Conservation (phyloP, 306 rosid genomes). For the Fragaria nilgerrensis region DNA sequence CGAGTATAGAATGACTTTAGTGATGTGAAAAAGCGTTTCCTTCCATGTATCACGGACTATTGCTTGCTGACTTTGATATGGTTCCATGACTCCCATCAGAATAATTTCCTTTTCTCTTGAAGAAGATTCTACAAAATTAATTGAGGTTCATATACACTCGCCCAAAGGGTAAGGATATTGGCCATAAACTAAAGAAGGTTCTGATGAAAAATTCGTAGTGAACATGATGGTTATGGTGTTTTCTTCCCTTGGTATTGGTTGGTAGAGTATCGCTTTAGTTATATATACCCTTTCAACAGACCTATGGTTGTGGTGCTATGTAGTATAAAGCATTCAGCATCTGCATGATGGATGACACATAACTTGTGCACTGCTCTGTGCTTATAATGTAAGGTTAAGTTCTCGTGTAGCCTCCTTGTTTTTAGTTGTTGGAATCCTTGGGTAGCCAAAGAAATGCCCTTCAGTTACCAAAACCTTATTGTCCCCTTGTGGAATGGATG, state of each 20-base stretch:
- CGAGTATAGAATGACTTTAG: not conserved
- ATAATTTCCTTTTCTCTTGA: not conserved
- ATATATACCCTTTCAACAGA: not conserved
- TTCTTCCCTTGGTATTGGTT: not conserved
- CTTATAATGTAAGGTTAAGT: not conserved
- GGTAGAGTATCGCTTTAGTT: not conserved
- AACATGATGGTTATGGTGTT: not conserved
- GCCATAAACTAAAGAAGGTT: conserved; percentile 16
- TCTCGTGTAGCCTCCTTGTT: not conserved
- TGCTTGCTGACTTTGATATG: conserved; percentile 2
- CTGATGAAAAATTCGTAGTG: not conserved
- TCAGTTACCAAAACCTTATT: not conserved
- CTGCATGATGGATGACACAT: not conserved
- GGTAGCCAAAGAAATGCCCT: not conserved
- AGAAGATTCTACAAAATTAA: conserved; percentile 25
- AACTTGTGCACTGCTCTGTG: not conserved
- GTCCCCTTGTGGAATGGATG: not conserved
- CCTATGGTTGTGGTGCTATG: conserved; percentile 10
- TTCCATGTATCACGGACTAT: not conserved
- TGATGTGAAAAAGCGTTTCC: not conserved
- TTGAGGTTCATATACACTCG: conserved; percentile 19
- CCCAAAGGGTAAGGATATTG: conserved; percentile 22
- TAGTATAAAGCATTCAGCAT: not conserved
- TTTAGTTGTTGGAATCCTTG: not conserved
- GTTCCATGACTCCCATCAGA: conserved; percentile 4